phyloP scores from a whole-genome alignment of 2,329 filamentous ascomycete species.

The Talaromyces marneffei region DNA sequence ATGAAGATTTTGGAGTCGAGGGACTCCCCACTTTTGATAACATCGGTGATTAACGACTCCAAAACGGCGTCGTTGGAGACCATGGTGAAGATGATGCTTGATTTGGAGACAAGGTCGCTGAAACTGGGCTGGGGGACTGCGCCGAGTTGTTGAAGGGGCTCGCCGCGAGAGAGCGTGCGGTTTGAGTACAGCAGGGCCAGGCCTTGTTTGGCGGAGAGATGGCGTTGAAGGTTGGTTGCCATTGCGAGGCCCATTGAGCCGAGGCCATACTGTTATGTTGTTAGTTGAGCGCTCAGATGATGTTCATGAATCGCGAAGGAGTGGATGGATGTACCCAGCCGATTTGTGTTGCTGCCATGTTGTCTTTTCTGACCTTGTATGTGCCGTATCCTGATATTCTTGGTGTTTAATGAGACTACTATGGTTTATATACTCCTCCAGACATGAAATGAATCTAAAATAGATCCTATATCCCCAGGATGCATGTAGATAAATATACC shows the following conservation, averaged over 20 bases:
- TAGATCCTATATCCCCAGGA: neutral
- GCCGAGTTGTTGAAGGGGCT: slow-evolving; percentile 32
- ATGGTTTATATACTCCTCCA: neutral
- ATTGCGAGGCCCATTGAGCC: slow-evolving; percentile 44
- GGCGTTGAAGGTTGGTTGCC: slow-evolving; percentile 40
- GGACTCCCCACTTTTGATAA: slow-evolving; percentile 22
- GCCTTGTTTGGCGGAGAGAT: slow-evolving; percentile 30
- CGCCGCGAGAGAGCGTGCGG: slow-evolving; percentile 37
- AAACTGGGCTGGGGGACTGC: slow-evolving; percentile 29
- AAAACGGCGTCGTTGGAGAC: slow-evolving; percentile 40
- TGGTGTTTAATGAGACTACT: neutral
- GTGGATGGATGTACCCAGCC: slow-evolving; percentile 27
- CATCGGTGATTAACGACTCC: slow-evolving; percentile 25
- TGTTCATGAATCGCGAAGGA: neutral
- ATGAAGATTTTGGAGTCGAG: slow-evolving; percentile 72
- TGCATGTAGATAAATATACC: neutral
- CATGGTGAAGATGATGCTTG: slow-evolving; percentile 38
- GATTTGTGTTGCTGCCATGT: slow-evolving; percentile 21
- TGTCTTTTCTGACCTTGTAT: neutral
- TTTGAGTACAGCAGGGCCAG: slow-evolving; percentile 36
- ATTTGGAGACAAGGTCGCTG: slow-evolving; percentile 30
- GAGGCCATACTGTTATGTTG: slow-evolving; percentile 32
- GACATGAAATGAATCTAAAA: neutral
- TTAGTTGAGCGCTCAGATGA: neutral
- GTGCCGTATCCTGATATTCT: neutral